Evolutionary conservation across 2,329 filamentous ascomycete species (phyloP), one percentile per base, ranked within the genome.

Genomic region (Coniella vitis): DNA sequence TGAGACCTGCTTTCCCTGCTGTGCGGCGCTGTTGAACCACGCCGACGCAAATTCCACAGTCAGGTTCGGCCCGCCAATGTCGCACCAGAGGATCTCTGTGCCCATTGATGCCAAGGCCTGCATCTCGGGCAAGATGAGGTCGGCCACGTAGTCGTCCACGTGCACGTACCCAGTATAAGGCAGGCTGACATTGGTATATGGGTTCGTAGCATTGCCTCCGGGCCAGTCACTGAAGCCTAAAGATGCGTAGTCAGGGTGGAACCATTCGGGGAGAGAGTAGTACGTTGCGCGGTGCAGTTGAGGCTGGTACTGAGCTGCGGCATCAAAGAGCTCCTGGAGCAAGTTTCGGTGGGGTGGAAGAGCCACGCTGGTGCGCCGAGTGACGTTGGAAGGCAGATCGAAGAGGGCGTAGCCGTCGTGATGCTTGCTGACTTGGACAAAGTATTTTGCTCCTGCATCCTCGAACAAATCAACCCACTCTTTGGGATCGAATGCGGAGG

Each of bases 21-120:
- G 17, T 0, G 63, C 64, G 4, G 62, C 63, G n/a, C 47, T 47
- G 52, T 74, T 73, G 60, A 67, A 73, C 63, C 66, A 74, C 4
- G 52, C 45, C 0, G 66, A 60, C 7, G 70, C 69, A 53, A 72
- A 73, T 22, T 65, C 59, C 3, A 65, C 61, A 1, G 70, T 71
- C 2, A 62, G 48, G 53, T 72, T 73, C 1, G 70, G 64, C 2
- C 65, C 69, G 10, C 70, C 70, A 41, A 68, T 68, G 51, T 73
- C 69, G 55, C 69, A 73, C 70, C 70, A 73, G 63, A 74, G 67
- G 16, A 74, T 68, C 36, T 73, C 70, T 0, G 66, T 69, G 37
- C 62, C 64, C 60, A 69, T 67, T 8, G 61, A 53, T 3, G 69
- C 69, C 1, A 73, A 59, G 1, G 63, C 67, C 16, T 66, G 58